Evolutionary conservation across 2,329 filamentous ascomycete genomes (phyloP).

Genomic region (Bipolaris oryzae): DNA sequence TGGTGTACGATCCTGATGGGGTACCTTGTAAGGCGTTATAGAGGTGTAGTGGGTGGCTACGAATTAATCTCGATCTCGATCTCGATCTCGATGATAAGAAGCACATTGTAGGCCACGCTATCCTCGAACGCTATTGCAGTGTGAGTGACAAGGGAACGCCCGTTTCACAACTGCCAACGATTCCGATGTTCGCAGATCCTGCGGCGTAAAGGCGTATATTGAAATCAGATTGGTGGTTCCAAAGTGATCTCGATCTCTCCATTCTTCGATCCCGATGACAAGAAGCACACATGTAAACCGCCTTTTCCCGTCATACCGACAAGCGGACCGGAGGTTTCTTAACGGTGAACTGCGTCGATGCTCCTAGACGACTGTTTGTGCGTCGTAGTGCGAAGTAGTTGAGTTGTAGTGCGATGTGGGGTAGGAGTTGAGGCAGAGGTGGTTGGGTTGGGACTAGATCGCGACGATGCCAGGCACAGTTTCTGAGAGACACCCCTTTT

Average conservation of each 20-base stretch:
- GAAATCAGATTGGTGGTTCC: neutral
- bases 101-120: neutral
- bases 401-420: neutral
- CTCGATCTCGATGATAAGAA: slow-evolving; percentile 1
- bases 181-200: neutral
- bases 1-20: slow-evolving; percentile 1
- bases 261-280: neutral
- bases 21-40: neutral
- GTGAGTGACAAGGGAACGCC: neutral
- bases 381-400: neutral
- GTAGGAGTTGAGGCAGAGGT: neutral
- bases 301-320: neutral
- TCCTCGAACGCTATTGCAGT: neutral
- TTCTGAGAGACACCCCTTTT: neutral
- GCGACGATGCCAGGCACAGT: neutral
- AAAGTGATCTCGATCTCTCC: slow-evolving; percentile 1
- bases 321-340: neutral
- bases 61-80: neutral
- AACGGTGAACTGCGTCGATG: slow-evolving; percentile 1
- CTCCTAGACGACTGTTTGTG: neutral
- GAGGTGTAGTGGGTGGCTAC: neutral
- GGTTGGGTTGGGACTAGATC: neutral
- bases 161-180: slow-evolving; percentile 3
- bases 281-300: neutral
- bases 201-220: neutral